These are phyloP conservation scores for Xylaria sp. DNA, from an alignment of 2,329 filamentous ascomycete genomes.

Conservation along the genomic window DNA sequence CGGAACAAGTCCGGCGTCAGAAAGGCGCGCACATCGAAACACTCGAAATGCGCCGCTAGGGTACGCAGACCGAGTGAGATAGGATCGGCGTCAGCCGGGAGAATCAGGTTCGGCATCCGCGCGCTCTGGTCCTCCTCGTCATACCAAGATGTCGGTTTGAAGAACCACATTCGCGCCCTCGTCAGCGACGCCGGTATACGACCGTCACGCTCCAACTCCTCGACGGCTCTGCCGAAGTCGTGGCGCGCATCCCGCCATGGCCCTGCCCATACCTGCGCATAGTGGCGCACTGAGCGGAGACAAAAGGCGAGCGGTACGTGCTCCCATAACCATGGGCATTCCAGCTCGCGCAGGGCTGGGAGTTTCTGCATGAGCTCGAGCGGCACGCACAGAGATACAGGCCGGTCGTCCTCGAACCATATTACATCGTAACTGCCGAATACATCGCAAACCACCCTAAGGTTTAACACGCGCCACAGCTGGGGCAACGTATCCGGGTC, in stretches of 20 bases:
- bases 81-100: conserved; percentile 16
- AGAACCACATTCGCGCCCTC: neutral
- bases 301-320: conserved; percentile 17
- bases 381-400: conserved; percentile 2
- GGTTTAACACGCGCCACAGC: conserved; percentile 13
- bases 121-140: conserved; percentile 5
- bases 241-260: conserved; percentile 20
- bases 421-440: neutral
- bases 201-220: conserved; percentile 15
- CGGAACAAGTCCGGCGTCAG: conserved; percentile 14
- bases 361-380: conserved; percentile 1
- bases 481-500: conserved; percentile 2
- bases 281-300: conserved; percentile 12
- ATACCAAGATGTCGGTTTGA: neutral
- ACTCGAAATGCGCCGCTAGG: conserved; percentile 19
- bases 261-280: conserved; percentile 18
- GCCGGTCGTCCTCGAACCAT: neutral
- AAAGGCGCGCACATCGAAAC: conserved; percentile 20
- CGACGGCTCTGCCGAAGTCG: conserved; percentile 19
- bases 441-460: conserved; percentile 14
- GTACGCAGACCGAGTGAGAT: conserved; percentile 21
- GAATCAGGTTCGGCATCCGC: conserved; percentile 21
- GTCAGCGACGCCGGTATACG: conserved; percentile 5
- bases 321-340: conserved; percentile 24
- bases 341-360: conserved; percentile 9